Base-by-base conservation (phyloP, 2,329 filamentous ascomycete species). In the Cladosporium sp. region DNA sequence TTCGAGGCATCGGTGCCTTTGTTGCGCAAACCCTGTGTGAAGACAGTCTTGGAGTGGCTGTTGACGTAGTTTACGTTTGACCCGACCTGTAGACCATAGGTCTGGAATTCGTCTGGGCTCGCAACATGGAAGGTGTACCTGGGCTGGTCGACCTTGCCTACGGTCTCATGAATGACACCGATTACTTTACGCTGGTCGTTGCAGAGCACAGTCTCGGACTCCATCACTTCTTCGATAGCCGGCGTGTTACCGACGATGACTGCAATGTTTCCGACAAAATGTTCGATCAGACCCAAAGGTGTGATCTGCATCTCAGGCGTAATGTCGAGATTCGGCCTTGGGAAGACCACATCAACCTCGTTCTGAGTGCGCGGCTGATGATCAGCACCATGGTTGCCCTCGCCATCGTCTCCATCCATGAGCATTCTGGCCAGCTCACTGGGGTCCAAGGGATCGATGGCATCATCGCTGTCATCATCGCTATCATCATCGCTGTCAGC, bases 1-100 rank as follows among this genome's bases (percentile, higher is more conserved):
- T 97, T 97, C 45, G 89, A 95, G 7, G 93, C 92, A 68, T 98
- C 93, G 8, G 89, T 93, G 53, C 90, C 89, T 71, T 95, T 97
- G 46, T 77, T 78, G 67, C 85, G 86, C 51, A 97, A 73, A 6
- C 85, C 82, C 65, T 93, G 80, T 0, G 92, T 96, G 63, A 95
- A 93, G 49, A 95, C 94, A 0, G 78, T 83, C 30, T 47, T 53
- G 35, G 89, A 89, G 65, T 93, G 85, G 7, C 80, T 74, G 38
- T 85, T 79, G 3, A 92, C 83, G 63, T 95, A 97, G 71, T 81
- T 95, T 2, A 97, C 72, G 42, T 80, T 80, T 2, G 79, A 81
- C 22, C 85, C 88, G 35, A 80, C 72, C n/a, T 73, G 69, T n/a
- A 95, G 68, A 5, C 83, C 84, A 19, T 83, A 73, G 35, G 82